Evolutionary conservation across 768 basidiomycete species (phyloP).

Genomic region (Fistulinella prunicolor): DNA sequence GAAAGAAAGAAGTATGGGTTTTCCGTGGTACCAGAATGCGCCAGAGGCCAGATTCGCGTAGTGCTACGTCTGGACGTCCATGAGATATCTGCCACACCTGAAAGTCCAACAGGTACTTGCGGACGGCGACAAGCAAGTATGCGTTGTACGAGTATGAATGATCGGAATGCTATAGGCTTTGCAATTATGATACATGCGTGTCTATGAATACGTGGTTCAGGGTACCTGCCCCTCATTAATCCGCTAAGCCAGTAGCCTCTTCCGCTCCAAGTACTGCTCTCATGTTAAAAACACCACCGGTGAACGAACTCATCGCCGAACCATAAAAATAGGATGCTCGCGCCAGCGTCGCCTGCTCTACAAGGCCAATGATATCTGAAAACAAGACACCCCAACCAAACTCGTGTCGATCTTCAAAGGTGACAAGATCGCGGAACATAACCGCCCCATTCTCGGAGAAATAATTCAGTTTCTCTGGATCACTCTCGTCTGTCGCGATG

Average conservation of each 20-base stretch:
- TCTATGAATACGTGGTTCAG: not conserved
- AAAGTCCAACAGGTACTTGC: not conserved
- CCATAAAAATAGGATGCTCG: too few species aligned
- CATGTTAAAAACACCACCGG: constrained; percentile 39
- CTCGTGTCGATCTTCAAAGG: too few species aligned
- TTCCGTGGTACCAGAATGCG: constrained; percentile 47
- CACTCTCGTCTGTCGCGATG: too few species aligned
- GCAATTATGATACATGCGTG: constrained; percentile 1
- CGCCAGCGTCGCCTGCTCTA: too few species aligned
- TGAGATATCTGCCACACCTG: not conserved
- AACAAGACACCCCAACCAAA: too few species aligned
- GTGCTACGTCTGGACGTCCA: constrained; percentile 20
- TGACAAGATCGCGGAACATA: too few species aligned
- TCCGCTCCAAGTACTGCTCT: too few species aligned
- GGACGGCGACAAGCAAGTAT: not conserved
- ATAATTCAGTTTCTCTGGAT: too few species aligned
- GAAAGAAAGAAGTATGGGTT: constrained; percentile 59
- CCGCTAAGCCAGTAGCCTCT: too few species aligned
- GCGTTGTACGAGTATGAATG: constrained; percentile 12
- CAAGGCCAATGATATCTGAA: too few species aligned
- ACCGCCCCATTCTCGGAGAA: too few species aligned
- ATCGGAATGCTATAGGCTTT: constrained; percentile 2
- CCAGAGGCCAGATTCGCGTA: constrained; percentile 30
- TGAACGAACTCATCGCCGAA: constrained; percentile 38
- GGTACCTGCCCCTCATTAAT: too few species aligned